Evolutionary conservation across 2,329 filamentous ascomycete genomes (phyloP).

Genomic region (Claviceps quebecensis): DNA sequence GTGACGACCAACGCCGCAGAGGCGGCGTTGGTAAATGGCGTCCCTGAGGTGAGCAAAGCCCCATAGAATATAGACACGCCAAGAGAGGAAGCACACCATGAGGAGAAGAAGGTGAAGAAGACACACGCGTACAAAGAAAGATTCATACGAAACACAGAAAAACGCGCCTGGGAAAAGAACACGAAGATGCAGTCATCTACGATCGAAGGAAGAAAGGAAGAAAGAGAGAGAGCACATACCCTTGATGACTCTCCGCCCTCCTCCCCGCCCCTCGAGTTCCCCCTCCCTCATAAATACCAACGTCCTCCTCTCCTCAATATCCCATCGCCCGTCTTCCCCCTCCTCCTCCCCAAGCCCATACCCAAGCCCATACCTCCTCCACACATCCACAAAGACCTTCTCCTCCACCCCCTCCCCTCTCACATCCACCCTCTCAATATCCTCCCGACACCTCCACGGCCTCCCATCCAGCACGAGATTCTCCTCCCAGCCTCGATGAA

Average conservation of each 20-base stretch:
- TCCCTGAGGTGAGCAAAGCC: conserved; percentile 34
- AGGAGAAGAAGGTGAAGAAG: too few species aligned
- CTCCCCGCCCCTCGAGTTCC: conserved; percentile 2
- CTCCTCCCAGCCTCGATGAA: conserved; percentile 22
- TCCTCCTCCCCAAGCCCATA: conserved; percentile 5
- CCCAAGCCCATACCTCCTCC: conserved; percentile 27
- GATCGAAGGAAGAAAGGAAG: too few species aligned
- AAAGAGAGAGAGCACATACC: conserved; percentile 9
- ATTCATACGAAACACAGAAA: too few species aligned
- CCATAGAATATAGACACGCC: not conserved
- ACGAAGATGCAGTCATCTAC: not conserved
- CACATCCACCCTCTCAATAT: conserved; percentile 24
- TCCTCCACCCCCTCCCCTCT: conserved; percentile 20
- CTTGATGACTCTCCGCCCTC: conserved; percentile 13
- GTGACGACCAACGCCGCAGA: conserved; percentile 95
- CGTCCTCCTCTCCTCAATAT: conserved; percentile 33
- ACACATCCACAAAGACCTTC: conserved; percentile 38
- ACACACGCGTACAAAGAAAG: too few species aligned
- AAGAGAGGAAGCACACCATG: too few species aligned
- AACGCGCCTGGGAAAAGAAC: too few species aligned
- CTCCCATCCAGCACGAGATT: conserved; percentile 25
- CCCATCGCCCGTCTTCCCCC: conserved; percentile 10
- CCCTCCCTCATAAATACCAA: conserved; percentile 38
- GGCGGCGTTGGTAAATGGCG: conserved; percentile 69
- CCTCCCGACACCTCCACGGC: conserved; percentile 30